Base-by-base conservation (phyloP, 116 monocot species). In the Dioscorea cayenensis region DNA sequence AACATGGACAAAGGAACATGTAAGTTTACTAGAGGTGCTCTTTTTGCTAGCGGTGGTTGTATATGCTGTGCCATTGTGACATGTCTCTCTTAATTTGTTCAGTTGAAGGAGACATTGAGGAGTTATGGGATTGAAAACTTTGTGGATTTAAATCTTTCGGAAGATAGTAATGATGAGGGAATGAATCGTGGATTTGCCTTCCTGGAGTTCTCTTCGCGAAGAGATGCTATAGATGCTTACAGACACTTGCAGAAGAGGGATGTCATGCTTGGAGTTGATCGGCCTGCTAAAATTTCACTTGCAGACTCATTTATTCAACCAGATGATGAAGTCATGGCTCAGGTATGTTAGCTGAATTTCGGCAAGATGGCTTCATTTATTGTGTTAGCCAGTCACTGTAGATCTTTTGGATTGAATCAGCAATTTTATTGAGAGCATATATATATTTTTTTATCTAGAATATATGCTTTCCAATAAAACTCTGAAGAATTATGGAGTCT, bases 181-280 rank as follows among this genome's bases (percentile, higher is more conserved):
- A 89, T 73, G 78, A 99, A 91, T 76, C 91, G 91, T 72, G 99
- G 99, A 4, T 99, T 94, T 87, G 91, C 94, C 16, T 99, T 99
- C 60, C 70, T 99, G 69, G 99, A 99, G 68, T 99, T 99, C 75
- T 75, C 87, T 58, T 91, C 92, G 36, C 85, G 89, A 49, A 70
- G 87, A 43, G 85, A 94, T 55, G 91, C 99, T 77, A 94, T 87
- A 86, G 84, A 86, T 81, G 92, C 91, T 60, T 94, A 80, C 72
- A 83, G 80, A 58, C 76, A 77, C 29, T 72, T 99, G 68, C 89
- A 85, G n/a, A 91, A 80, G 80, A 85, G 94, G 77, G 91, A 89
- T 83, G 85, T 89, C 66, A 70, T 82, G 32, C 84, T 99, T 76
- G 99, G 99, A 60, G 77, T 84, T 71, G 94, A 91, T 73, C 76